Percentiles rank a stretch among this genome's conserved stretches.
These are phyloP conservation scores for Pseudisothecium myosuroides DNA, from an alignment of 225 moss, liverwort and hornwort genomes.

Conservation along the genomic window DNA sequence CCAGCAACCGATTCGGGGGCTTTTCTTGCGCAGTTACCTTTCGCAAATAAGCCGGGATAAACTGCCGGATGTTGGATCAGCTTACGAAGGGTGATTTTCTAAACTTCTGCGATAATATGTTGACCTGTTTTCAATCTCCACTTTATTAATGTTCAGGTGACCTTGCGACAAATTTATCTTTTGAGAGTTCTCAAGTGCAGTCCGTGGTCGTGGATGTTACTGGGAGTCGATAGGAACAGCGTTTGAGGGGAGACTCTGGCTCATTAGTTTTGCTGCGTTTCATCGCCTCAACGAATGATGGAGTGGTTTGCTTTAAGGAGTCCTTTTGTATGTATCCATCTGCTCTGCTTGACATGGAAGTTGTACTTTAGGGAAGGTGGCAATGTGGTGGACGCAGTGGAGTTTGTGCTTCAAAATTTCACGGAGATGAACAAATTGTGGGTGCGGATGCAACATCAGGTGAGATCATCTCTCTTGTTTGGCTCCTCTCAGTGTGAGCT, in stretches of 20 bases:
- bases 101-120: neutral
- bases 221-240: neutral
- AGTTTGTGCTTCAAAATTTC: constrained; percentile 97
- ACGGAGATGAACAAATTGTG: constrained; percentile 99
- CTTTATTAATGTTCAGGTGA: neutral
- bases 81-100: constrained; percentile 74
- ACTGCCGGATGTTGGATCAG: constrained; percentile 84
- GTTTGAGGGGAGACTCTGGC: neutral
- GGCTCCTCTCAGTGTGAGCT: neutral
- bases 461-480: neutral
- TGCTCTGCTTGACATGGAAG: neutral
- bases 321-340: neutral
- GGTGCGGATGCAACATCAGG: constrained; percentile 99
- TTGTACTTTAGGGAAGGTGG: constrained; percentile 78
- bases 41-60: constrained; percentile 99
- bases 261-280: neutral
- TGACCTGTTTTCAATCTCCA: neutral
- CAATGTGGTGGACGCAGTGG: constrained; percentile 95
- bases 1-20: constrained; percentile 96
- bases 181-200: neutral
- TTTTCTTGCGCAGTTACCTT: constrained; percentile 94
- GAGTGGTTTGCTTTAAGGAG: neutral
- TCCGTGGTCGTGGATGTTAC: neutral
- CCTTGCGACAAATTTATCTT: neutral
- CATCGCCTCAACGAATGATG: neutral